Conservation (phyloP, 176 grass and related monocot genomes). For the Eragrostis curvula region DNA sequence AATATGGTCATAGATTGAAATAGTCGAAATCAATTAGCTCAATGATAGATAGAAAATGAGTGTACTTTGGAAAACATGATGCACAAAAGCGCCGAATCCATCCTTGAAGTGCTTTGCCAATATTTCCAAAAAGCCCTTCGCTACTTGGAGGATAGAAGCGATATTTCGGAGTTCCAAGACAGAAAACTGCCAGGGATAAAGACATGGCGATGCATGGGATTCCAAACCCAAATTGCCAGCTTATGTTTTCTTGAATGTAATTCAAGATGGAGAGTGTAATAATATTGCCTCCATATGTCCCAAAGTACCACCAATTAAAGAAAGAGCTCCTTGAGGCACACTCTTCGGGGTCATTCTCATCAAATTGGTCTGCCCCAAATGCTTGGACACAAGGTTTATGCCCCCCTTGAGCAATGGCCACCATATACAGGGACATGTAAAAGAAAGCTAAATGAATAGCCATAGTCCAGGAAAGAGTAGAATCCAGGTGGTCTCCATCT, state of each 20-base stretch:
- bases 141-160: conserved; percentile 42
- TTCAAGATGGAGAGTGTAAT: conserved; percentile 50
- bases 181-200: conserved; percentile 52
- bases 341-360: conserved; percentile 54
- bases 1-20: conserved; percentile 10
- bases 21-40: neutral
- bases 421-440: conserved; percentile 55
- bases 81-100: conserved; percentile 1
- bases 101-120: conserved; percentile 21
- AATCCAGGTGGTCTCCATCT: neutral
- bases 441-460: conserved; percentile 49
- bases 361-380: conserved; percentile 74
- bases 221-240: conserved; percentile 60
- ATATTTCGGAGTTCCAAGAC: conserved; percentile 47
- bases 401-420: conserved; percentile 56
- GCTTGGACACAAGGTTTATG: conserved; percentile 68
- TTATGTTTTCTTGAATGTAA: conserved; percentile 55
- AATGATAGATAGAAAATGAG: neutral
- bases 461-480: neutral
- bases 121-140: conserved; percentile 7
- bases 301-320: conserved; percentile 79
- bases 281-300: conserved; percentile 29
- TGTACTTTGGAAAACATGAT: conserved; percentile 30
- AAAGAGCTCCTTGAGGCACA: conserved; percentile 51
- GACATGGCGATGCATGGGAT: conserved; percentile 54